Percentiles rank a stretch among this genome's conserved stretches.
These are phyloP conservation scores for Curvularia spicifera DNA, from an alignment of 2,329 filamentous ascomycete species.

Conservation along the genomic window DNA sequence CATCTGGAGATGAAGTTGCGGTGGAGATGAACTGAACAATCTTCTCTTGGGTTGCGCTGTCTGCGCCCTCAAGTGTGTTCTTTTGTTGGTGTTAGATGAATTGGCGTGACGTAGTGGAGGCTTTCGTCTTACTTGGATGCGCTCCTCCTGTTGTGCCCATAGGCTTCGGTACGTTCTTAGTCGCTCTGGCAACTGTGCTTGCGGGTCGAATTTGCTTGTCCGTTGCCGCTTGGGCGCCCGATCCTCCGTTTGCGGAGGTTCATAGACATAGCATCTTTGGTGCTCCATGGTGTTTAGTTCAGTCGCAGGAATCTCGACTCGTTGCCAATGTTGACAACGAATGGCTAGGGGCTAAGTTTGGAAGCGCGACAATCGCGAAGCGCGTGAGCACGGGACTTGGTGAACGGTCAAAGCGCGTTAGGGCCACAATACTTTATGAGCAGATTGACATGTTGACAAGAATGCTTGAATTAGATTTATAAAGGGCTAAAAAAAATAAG, in stretches of 20 bases:
- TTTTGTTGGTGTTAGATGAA: slow-evolving; percentile 27
- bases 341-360: slow-evolving; percentile 18
- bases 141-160: slow-evolving; percentile 69
- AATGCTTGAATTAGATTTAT: too few relatives aligned
- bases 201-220: slow-evolving; percentile 37
- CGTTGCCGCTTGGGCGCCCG: slow-evolving; percentile 52
- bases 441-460: too few relatives aligned
- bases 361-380: slow-evolving; percentile 28
- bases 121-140: slow-evolving; percentile 61
- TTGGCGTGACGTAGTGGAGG: not conserved
- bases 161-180: slow-evolving; percentile 65
- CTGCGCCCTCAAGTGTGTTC: slow-evolving; percentile 49
- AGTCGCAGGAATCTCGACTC: not conserved
- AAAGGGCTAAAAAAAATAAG: too few relatives aligned
- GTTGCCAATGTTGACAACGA: slow-evolving; percentile 10
- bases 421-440: too few relatives aligned
- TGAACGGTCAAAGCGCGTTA: slow-evolving; percentile 17
- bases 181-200: slow-evolving; percentile 53
- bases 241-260: slow-evolving; percentile 44
- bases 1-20: slow-evolving; percentile 26
- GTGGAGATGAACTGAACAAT: slow-evolving; percentile 50
- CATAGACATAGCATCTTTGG: slow-evolving; percentile 56
- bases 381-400: slow-evolving; percentile 41
- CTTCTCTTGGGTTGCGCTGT: slow-evolving; percentile 49
- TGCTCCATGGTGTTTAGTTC: slow-evolving; percentile 52